phyloP scores from a whole-genome alignment of 2,329 filamentous ascomycete species.

The Fusarium fracticaudum region DNA sequence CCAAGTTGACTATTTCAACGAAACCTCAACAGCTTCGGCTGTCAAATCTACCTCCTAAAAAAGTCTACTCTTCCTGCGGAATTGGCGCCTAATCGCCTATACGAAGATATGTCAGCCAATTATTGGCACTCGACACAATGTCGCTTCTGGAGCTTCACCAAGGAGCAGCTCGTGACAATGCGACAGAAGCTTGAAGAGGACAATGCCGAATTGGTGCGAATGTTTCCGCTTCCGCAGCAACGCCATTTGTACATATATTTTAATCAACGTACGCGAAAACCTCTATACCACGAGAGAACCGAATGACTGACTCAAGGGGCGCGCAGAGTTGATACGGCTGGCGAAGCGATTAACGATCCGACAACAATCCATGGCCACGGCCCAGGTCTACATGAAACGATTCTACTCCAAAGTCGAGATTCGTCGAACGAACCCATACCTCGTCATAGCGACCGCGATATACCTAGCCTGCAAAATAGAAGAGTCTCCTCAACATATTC shows the following conservation, averaged over 20 bases:
- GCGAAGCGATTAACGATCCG: conserved; percentile 85
- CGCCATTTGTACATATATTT: conserved; percentile 91
- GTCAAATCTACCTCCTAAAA: not conserved
- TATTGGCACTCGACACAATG: conserved; percentile 97
- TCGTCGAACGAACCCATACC: conserved; percentile 90
- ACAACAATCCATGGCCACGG: conserved; percentile 93
- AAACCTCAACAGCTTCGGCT: conserved; percentile 13
- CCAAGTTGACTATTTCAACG: not conserved
- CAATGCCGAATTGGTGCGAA: conserved; percentile 76
- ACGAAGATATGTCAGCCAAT: conserved; percentile 81
- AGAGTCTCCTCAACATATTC: conserved; percentile 95
- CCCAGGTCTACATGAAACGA: conserved; percentile 92
- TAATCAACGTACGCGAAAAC: conserved; percentile 76
- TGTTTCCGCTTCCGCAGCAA: conserved; percentile 83
- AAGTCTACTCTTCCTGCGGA: not conserved
- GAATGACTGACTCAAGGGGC: not conserved
- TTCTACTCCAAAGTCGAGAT: conserved; percentile 95
- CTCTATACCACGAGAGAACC: not conserved
- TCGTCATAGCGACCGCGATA: conserved; percentile 90
- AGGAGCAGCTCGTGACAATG: conserved; percentile 79
- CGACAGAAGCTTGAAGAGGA: conserved; percentile 81
- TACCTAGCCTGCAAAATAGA: conserved; percentile 99
- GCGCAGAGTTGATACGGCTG: conserved; percentile 79
- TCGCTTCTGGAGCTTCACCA: conserved; percentile 89
- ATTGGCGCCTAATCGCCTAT: conserved; percentile 16